Base-by-base conservation (phyloP, 768 basidiomycete genomes). In the Lactarius indigo region DNA sequence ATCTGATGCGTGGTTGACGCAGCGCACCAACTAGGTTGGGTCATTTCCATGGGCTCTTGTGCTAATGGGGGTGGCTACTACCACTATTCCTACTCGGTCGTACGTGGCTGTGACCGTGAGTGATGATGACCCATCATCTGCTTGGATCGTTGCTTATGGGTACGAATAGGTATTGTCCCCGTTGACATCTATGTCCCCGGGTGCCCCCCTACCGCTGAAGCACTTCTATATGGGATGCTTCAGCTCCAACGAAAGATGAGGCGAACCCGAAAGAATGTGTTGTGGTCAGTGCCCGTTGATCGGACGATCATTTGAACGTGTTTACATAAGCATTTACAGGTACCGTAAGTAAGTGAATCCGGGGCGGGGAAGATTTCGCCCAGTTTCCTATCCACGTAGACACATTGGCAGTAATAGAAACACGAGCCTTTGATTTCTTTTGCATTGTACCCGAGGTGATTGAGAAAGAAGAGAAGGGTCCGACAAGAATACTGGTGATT, bases 31-130 rank as follows among this genome's bases (percentile, higher is more conserved):
- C 9, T 64, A 87, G 91, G 96, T 74, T 99, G 97, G 97, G 97
- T 99, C 65, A 91, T 99, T 75, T 98, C 96, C 30, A 98, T 99
- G 97, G 97, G 97, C 56, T 98, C 96, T 5, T 99, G 97, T 77
- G 97, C 97, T 20, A 98, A 98, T 76, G 97, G 97, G 35, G 94
- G 95, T 64, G 95, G 94, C 18, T 96, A 95, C 81, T 95, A 96
- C 77, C 95, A 96, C 79, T 97, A 98, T 78, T 97, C 96, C 31
- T 99, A 99, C 79, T 95, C 96, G 33, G 97, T 99, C 68, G 97
- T 98, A 42, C 89, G 97, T 57, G 97, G 97, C 18, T 98, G 96
- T 76, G 97, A 99, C 81, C 87, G 97, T 91, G 76, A 65, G 90
- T 78, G 61, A n/a, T 23, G 23, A 28, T 5, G 12, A 39, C 5